These are phyloP conservation scores for Trichoderma harzianum DNA, from an alignment of 2,329 filamentous ascomycete genomes.

Conservation along the genomic window DNA sequence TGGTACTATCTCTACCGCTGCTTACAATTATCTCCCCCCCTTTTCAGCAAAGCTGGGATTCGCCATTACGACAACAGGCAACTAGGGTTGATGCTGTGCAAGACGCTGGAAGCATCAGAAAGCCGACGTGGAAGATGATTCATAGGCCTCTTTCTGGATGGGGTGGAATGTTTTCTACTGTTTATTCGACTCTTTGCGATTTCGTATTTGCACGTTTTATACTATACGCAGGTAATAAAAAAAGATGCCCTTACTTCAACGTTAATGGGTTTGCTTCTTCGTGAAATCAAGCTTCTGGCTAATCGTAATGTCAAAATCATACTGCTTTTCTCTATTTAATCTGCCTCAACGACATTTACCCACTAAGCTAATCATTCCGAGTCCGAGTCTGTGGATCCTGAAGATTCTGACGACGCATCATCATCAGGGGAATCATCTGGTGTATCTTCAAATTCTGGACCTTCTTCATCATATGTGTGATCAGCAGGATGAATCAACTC, in stretches of 20 bases:
- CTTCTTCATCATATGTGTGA: slow-evolving; percentile 5
- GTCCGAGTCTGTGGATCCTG: slow-evolving; percentile 17
- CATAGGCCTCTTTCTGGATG: background rate
- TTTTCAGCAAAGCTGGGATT: background rate
- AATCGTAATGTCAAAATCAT: background rate
- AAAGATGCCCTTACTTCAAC: background rate
- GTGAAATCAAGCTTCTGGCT: background rate
- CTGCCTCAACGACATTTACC: background rate
- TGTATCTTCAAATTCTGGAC: slow-evolving; percentile 12
- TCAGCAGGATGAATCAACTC: slow-evolving; percentile 1
- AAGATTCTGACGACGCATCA: slow-evolving; percentile 14
- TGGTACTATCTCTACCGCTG: background rate
- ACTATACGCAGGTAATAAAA: background rate
- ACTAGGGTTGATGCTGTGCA: background rate
- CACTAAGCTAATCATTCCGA: background rate
- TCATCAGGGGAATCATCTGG: slow-evolving; percentile 1
- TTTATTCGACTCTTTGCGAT: background rate
- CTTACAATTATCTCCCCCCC: background rate
- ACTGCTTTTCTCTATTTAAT: background rate
- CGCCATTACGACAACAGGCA: background rate
- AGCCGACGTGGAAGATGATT: background rate
- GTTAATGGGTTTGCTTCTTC: background rate
- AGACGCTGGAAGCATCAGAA: background rate
- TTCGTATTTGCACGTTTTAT: background rate
- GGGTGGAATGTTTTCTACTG: background rate